Percentiles rank a stretch among this genome's conserved stretches.
Evolutionary conservation across 768 basidiomycete species (phyloP).

Genomic region (Hebeloma cylindrosporum): DNA sequence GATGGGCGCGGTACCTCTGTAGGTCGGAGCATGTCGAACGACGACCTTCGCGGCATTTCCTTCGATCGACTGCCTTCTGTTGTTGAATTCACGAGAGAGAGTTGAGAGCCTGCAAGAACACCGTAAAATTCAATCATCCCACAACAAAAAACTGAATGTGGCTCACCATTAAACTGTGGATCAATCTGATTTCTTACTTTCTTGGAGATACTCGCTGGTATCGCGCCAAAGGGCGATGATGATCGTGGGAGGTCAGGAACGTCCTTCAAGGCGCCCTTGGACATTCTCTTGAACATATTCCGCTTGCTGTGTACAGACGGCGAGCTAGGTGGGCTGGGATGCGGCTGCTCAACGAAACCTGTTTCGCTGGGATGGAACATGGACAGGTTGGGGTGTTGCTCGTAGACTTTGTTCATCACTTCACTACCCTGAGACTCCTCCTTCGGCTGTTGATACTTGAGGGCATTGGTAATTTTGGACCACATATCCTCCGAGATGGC

Average conservation of each 20-base stretch:
- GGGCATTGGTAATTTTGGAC: constrained; percentile 58
- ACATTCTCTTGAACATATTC: constrained; percentile 55
- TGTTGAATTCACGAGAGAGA: constrained; percentile 26
- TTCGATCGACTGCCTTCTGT: constrained; percentile 15
- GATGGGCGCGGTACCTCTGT: constrained; percentile 15
- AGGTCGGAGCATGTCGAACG: constrained; percentile 34
- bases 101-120: constrained; percentile 30
- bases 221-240: constrained; percentile 33
- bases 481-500: constrained; percentile 45
- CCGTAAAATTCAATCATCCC: background rate
- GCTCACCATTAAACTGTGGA: constrained; percentile 39
- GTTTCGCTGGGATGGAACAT: constrained; percentile 47
- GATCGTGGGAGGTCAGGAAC: constrained; percentile 34
- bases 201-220: constrained; percentile 43
- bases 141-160: background rate
- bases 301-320: constrained; percentile 48
- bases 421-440: constrained; percentile 33
- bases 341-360: constrained; percentile 21
- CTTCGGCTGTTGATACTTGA: constrained; percentile 44
- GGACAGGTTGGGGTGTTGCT: constrained; percentile 64
- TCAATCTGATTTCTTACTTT: constrained; percentile 49
- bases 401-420: constrained; percentile 51
- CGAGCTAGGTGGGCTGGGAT: constrained; percentile 46
- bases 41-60: constrained; percentile 27
- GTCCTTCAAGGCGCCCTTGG: constrained; percentile 41